Evolutionary conservation across 2,329 filamentous ascomycete species (phyloP), one percentile per base, ranked within the genome.

Genomic region (Monosporascus ibericus): DNA sequence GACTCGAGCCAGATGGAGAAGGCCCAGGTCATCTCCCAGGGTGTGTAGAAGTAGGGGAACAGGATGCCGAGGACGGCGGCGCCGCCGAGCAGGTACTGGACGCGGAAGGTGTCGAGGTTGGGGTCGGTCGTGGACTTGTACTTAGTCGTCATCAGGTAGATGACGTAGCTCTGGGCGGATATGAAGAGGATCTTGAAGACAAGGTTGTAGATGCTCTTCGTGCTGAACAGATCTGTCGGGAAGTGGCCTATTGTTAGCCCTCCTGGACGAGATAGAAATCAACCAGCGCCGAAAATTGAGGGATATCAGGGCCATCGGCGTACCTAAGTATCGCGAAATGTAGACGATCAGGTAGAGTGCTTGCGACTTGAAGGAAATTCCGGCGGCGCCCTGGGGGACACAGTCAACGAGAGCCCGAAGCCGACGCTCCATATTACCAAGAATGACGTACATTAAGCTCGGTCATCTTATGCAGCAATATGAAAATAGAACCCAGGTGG

Each of bases 331-430:
- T 67, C 94, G 84, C 57, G 92, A 95, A 44, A 95, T 70, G 72
- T 99, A 99, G 64, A 99, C 94, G 44, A 96, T 76, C 61, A 97
- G 78, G 74, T 99, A 99, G 52, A 99, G 81, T 48, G 86, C 90
- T 80, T 99, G 94, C 56, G 92, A 96, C 72, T 99, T 99, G 82
- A 99, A 97, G 17, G 94, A 99, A 72, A 99, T 92, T 63, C 94
- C 94, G 42, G 92, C 87, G 70, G 92, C 96, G 78, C 92, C 96
- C 92, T 96, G 68, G n/a, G 51, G 47, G 5, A 34, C 30, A 34
- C 30, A 14, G 30, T 27, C 39, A 36, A 49, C 6, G 24, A 42
- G 34, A 47, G n/a, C 30, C 14, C 40, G 24, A 39, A 34, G 18
- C 18, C 40, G 18, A 42, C 25, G 18, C 18, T 42, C 20, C 6